A percentile compares a stretch with the other conserved stretches of the same genome.
phyloP scores from a whole-genome alignment of 2,329 filamentous ascomycete genomes.

The Ampelomyces quisqualis region DNA sequence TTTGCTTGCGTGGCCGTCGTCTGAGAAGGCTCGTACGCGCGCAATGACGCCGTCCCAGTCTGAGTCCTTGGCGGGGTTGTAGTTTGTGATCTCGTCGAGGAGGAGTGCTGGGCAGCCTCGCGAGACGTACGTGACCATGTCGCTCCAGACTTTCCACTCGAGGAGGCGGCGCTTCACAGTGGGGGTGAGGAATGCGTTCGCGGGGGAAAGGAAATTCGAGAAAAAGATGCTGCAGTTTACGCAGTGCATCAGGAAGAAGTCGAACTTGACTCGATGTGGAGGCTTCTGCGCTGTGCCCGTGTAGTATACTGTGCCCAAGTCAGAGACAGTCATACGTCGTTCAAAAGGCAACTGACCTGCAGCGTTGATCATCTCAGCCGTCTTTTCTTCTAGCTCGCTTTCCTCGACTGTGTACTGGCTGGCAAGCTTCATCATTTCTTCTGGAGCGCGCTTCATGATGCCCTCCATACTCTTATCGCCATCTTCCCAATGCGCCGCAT shows the following conservation, averaged over 20 bases:
- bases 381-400: conserved; percentile 58
- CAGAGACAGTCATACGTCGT: not conserved
- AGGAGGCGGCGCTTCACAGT: conserved; percentile 68
- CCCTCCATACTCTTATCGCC: conserved; percentile 68
- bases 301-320: conserved; percentile 50
- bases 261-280: conserved; percentile 61
- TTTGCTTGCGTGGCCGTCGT: conserved; percentile 84
- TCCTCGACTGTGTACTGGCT: conserved; percentile 57
- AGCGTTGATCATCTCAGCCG: conserved; percentile 70
- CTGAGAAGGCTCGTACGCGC: conserved; percentile 53
- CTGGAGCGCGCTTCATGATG: conserved; percentile 61
- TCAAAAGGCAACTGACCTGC: conserved; percentile 45
- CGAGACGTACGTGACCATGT: conserved; percentile 73
- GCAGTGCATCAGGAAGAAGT: conserved; percentile 82
- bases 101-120: conserved; percentile 63
- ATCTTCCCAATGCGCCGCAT: conserved; percentile 56
- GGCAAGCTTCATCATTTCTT: conserved; percentile 64
- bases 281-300: conserved; percentile 64
- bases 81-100: conserved; percentile 60
- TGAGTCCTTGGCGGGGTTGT: conserved; percentile 52
- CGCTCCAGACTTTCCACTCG: conserved; percentile 77
- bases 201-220: conserved; percentile 58
- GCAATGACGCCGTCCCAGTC: conserved; percentile 49
- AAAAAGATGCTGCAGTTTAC: conserved; percentile 78
- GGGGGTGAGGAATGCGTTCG: conserved; percentile 57